A percentile compares a stretch with the other conserved stretches of the same genome.
Conservation (phyloP, 352 stramenopile genomes). For the Pythium brachiatum region DNA sequence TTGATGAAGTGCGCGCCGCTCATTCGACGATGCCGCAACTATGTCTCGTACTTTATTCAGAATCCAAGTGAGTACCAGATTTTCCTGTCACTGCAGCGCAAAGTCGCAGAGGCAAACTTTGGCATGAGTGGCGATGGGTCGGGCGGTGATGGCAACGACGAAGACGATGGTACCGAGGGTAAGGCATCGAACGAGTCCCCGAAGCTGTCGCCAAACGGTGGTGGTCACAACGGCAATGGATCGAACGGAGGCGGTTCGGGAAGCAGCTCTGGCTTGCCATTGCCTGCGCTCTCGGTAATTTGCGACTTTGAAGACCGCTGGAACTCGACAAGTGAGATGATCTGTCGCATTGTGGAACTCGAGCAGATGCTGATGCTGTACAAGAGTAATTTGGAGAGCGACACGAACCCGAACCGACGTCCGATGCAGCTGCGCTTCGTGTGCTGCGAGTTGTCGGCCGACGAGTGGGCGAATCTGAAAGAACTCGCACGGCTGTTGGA, state of each 20-base stretch:
- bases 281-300: conserved; percentile 57
- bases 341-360: conserved; percentile 76
- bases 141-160: conserved; percentile 21
- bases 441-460: conserved; percentile 64
- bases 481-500: conserved; percentile 62
- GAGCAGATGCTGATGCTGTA: conserved; percentile 70
- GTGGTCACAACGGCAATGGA: neutral
- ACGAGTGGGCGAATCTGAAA: conserved; percentile 70
- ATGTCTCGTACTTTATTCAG: conserved; percentile 83
- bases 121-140: conserved; percentile 10
- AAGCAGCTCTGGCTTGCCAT: neutral
- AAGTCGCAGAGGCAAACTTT: conserved; percentile 45
- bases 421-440: conserved; percentile 80
- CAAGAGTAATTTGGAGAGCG: conserved; percentile 71
- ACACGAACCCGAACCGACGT: conserved; percentile 62
- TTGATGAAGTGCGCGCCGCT: conserved; percentile 59
- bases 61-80: conserved; percentile 84
- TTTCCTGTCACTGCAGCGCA: conserved; percentile 68
- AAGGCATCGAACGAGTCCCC: conserved; percentile 12
- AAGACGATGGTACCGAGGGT: neutral
- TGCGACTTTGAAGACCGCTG: conserved; percentile 75
- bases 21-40: conserved; percentile 65
- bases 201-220: conserved; percentile 16
- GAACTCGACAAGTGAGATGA: conserved; percentile 81
- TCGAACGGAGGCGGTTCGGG: neutral